Conservation (phyloP, 1,284 basidiomycete genomes). For the Neonothopanus nambi region DNA sequence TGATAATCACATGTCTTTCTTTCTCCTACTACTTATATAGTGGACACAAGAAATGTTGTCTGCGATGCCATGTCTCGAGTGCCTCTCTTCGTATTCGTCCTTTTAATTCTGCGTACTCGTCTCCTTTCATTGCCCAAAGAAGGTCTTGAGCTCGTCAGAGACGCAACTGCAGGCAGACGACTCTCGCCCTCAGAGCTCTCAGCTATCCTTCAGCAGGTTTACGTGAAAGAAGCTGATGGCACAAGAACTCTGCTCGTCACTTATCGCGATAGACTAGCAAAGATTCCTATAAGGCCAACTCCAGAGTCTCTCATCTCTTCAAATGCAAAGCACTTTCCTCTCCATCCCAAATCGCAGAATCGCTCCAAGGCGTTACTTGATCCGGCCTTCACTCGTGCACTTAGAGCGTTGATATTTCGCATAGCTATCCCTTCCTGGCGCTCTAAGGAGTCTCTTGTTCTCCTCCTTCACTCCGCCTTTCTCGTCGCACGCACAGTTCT, state of each 20-base stretch:
- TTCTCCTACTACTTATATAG: too few relatives aligned
- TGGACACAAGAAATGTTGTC: too few relatives aligned
- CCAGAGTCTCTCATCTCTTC: neutral
- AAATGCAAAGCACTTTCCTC: slow-evolving; percentile 39
- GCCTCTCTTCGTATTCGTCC: neutral
- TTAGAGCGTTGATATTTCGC: slow-evolving; percentile 69
- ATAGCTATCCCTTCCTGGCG: slow-evolving; percentile 75
- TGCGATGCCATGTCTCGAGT: too few relatives aligned
- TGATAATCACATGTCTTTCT: too few relatives aligned
- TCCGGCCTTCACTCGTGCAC: slow-evolving; percentile 77
- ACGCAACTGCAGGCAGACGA: slow-evolving; percentile 6
- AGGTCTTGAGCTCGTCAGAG: slow-evolving; percentile 1
- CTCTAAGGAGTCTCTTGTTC: slow-evolving; percentile 78
- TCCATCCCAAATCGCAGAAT: slow-evolving; percentile 55
- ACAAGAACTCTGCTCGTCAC: slow-evolving; percentile 69
- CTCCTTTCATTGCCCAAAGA: slow-evolving; percentile 3
- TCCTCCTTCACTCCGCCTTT: slow-evolving; percentile 85
- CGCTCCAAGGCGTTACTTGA: slow-evolving; percentile 72
- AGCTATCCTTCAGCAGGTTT: slow-evolving; percentile 55
- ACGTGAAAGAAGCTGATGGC: slow-evolving; percentile 55
- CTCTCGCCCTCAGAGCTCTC: slow-evolving; percentile 45
- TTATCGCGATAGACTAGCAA: slow-evolving; percentile 59
- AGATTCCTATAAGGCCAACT: slow-evolving; percentile 1
- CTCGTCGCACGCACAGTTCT: slow-evolving; percentile 86
- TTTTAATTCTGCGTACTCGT: slow-evolving; percentile 5